Evolutionary conservation across 129 eudicot genomes (phyloP).

Genomic region (Saposhnikovia divaricata): DNA sequence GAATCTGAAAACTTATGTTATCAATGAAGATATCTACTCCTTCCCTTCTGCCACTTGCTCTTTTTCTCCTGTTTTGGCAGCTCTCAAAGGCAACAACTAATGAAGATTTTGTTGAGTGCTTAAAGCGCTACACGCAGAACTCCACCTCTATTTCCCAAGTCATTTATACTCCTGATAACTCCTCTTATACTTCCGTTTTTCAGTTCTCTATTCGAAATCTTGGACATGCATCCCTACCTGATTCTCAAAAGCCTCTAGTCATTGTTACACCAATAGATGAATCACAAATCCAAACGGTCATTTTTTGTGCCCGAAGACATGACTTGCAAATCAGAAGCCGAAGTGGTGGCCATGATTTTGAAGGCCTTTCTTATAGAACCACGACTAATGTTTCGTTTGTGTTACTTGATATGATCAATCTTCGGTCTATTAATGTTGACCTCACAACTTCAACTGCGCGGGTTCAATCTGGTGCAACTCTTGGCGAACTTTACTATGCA

Average conservation of each 20-base stretch:
- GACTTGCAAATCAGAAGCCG: neutral
- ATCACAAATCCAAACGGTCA: neutral
- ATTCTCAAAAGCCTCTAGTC: neutral
- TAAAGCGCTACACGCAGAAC: slow-evolving; percentile 4
- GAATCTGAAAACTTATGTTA: neutral
- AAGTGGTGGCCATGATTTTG: neutral
- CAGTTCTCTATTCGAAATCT: slow-evolving; percentile 2
- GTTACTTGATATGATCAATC: neutral
- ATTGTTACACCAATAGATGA: neutral
- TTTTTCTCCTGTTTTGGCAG: neutral
- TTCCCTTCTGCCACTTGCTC: neutral
- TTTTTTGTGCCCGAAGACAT: neutral
- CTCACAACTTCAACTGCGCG: neutral
- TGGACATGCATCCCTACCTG: neutral
- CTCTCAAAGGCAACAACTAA: slow-evolving; percentile 3
- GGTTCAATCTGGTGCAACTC: neutral
- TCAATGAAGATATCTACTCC: neutral
- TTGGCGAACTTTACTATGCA: neutral
- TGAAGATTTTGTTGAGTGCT: slow-evolving; percentile 10
- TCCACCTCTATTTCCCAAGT: slow-evolving; percentile 6
- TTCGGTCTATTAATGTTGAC: neutral
- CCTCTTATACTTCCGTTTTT: slow-evolving; percentile 16
- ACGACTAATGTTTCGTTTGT: neutral
- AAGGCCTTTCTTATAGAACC: neutral
- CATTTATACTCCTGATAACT: slow-evolving; percentile 15